Evolutionary conservation across 208 protist species (phyloP), one percentile per base, ranked within the genome.

Genomic region (Leishmania mexicana): DNA sequence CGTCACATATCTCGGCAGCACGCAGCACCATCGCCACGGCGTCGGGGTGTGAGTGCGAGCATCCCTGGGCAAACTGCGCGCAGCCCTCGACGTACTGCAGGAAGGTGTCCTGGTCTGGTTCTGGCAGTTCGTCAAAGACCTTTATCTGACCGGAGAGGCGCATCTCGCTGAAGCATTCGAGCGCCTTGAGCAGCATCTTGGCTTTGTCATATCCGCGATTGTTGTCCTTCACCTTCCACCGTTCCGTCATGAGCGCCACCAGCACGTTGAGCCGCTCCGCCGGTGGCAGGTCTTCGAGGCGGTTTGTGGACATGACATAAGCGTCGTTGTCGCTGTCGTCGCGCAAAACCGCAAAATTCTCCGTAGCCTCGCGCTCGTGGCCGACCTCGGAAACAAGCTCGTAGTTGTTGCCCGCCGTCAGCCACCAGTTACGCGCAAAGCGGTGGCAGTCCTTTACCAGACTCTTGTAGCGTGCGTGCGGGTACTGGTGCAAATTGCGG

Each of bases 91-190:
- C 93, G 80, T 96, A 96, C 80, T 98, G 93, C 19, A 98, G 78
- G 79, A 98, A 98, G 0, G 91, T 96, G 75, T 96, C 93, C 74
- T 98, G 93, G 72, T 98, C 93, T 2, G 90, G 81, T 81, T 96
- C 92, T 10, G 88, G 85, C 2, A 98, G 87, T 38, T 83, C 85
- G 28, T 88, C 85, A 75, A 96, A 98, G 13, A 79, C 75, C 8
- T 86, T 90, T 62, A 96, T 92, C 67, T 93, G 87, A 1, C 86
- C 88, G 24, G 81, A 71, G 3, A 89, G 78, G 19, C 89, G 87
- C 95, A 98, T 92, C 87, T 98, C 95, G 53, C 90, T 95, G 85
- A 98, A 98, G 85, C 95, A 98, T 85, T 98, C 93, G 42, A 96
- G 80, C 45, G 93, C 93, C 62, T 95, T 81, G 21, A 98, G 87